phyloP scores from a whole-genome alignment of 139 green algal species.

The Bryopsis sp. region DNA sequence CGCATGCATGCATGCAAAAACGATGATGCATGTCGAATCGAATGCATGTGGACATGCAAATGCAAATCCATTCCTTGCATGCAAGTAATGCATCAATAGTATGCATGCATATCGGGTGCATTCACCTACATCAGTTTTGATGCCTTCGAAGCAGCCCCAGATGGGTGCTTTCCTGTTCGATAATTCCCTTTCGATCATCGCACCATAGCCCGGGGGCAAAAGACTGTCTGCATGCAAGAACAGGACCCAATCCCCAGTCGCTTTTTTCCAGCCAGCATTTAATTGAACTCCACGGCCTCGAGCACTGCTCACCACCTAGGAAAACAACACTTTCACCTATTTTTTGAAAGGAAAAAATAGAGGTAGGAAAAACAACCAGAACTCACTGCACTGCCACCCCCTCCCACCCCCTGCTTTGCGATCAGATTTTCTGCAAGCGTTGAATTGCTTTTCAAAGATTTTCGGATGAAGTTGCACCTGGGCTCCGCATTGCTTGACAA shows the following conservation, averaged over 20 bases:
- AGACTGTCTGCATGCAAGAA: slow-evolving; percentile 61
- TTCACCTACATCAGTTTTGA: slow-evolving; percentile 32
- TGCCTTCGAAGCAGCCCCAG: slow-evolving; percentile 54
- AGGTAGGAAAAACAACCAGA: too few species aligned
- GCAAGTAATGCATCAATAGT: too few species aligned
- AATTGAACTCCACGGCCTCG: slow-evolving; percentile 40
- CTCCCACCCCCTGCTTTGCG: too few species aligned
- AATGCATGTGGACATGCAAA: too few species aligned
- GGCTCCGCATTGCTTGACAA: slow-evolving; percentile 24
- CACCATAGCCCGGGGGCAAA: slow-evolving; percentile 32
- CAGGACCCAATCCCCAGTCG: slow-evolving; percentile 34
- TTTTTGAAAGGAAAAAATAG: not conserved
- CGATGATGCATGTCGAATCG: too few species aligned
- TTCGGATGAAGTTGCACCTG: slow-evolving; percentile 25
- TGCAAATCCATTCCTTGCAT: too few species aligned
- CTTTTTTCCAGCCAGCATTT: slow-evolving; percentile 36
- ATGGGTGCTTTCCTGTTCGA: not conserved
- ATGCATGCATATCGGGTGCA: too few species aligned
- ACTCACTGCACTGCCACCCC: too few species aligned
- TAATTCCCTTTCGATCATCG: slow-evolving; percentile 16
- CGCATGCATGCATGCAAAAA: too few species aligned
- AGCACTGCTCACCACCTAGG: slow-evolving; percentile 22
- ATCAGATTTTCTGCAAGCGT: too few species aligned
- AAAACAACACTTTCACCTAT: not conserved
- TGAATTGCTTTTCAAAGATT: not conserved